Conservation (phyloP, 1,284 basidiomycete species). For the Pisolithus thermaeus region DNA sequence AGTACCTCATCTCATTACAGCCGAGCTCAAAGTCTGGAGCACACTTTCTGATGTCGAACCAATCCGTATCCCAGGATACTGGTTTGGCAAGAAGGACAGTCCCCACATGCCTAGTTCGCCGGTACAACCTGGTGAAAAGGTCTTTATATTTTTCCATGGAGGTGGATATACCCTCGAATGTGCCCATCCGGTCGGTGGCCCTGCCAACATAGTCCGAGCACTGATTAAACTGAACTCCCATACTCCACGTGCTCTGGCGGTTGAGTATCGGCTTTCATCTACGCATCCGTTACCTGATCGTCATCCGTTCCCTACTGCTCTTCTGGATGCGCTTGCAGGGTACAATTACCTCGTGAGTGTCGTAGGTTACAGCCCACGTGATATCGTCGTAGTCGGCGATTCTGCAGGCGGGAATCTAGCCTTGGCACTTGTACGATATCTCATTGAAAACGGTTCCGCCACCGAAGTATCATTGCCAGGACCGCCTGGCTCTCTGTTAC, state of each 20-base stretch:
- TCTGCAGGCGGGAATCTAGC: conserved; percentile 57
- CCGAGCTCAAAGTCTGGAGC: conserved; percentile 42
- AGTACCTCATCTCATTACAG: conserved; percentile 38
- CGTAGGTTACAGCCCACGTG: conserved; percentile 35
- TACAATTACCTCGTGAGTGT: conserved; percentile 44
- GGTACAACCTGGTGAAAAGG: conserved; percentile 43
- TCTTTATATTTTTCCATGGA: conserved; percentile 33
- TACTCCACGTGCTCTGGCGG: conserved; percentile 29
- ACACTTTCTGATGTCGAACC: conserved; percentile 35
- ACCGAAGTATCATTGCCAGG: conserved; percentile 25
- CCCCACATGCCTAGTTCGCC: conserved; percentile 27
- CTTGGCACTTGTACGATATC: conserved; percentile 38
- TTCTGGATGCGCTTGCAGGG: conserved; percentile 49
- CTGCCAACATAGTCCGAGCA: conserved; percentile 18
- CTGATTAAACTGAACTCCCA: conserved; percentile 22
- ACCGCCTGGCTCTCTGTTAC: conserved; percentile 34
- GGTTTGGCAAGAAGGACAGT: conserved; percentile 40
- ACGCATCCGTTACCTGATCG: conserved; percentile 14
- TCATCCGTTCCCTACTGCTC: conserved; percentile 46
- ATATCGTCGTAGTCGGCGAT: conserved; percentile 54
- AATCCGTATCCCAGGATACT: conserved; percentile 50
- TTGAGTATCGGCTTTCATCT: conserved; percentile 39
- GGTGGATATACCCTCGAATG: conserved; percentile 23
- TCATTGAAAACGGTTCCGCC: conserved; percentile 24
- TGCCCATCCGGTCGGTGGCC: conserved; percentile 15